These are phyloP conservation scores for Lentinula lateritia DNA, from an alignment of 768 basidiomycete genomes.

Conservation along the genomic window DNA sequence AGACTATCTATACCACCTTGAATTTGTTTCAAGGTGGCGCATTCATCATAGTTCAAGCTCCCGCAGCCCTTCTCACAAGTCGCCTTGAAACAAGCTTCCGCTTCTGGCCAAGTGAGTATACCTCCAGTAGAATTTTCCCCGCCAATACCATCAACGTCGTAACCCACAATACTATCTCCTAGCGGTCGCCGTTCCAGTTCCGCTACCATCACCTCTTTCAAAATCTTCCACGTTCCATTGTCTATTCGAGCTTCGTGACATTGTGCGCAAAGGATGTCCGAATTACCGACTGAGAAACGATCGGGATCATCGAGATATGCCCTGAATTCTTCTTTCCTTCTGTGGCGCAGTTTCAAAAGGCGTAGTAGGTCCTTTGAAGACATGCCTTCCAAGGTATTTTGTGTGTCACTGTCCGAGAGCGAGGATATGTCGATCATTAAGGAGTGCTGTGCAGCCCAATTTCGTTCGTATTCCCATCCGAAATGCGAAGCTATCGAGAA, in stretches of 20 bases:
- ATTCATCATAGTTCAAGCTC: slow-evolving; percentile 54
- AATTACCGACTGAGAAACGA: slow-evolving; percentile 50
- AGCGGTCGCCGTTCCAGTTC: slow-evolving; percentile 58
- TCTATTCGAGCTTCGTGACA: slow-evolving; percentile 50
- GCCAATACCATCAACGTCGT: slow-evolving; percentile 6
- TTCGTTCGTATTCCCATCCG: slow-evolving; percentile 54
- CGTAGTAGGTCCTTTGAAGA: slow-evolving; percentile 46
- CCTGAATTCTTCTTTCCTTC: slow-evolving; percentile 44
- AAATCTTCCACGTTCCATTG: slow-evolving; percentile 56
- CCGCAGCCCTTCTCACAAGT: slow-evolving; percentile 46
- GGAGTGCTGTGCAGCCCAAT: slow-evolving; percentile 51
- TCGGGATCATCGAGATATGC: slow-evolving; percentile 52
- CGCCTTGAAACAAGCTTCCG: slow-evolving; percentile 58
- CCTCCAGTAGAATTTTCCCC: slow-evolving; percentile 29
- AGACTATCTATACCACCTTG: slow-evolving; percentile 50
- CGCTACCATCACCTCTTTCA: slow-evolving; percentile 48
- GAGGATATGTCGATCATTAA: slow-evolving; percentile 48
- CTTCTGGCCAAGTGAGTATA: slow-evolving; percentile 51
- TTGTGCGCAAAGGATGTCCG: slow-evolving; percentile 41
- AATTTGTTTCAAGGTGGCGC: slow-evolving; percentile 53
- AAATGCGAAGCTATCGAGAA: slow-evolving; percentile 57
- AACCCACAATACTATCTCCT: slow-evolving; percentile 36
- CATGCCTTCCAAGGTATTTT: slow-evolving; percentile 35
- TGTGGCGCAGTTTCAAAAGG: slow-evolving; percentile 53
- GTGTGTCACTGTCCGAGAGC: slow-evolving; percentile 12